Conservation (phyloP, 2,329 filamentous ascomycete species). For the Fusarium sp. region DNA sequence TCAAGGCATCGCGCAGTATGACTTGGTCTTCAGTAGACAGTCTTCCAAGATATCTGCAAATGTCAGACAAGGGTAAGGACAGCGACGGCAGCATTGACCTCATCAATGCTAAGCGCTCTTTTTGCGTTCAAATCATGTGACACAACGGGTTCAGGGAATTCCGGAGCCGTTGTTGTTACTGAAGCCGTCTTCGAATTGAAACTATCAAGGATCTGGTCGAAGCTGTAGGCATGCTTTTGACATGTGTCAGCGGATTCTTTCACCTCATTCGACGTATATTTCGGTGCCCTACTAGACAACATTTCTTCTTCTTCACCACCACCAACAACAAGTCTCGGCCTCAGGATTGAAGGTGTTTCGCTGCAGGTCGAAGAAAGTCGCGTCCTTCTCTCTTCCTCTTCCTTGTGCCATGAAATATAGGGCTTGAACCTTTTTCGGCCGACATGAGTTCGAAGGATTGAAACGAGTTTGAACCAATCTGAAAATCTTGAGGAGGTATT, state of each 20-base stretch:
- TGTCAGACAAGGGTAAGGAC: neutral
- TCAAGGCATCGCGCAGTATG: neutral
- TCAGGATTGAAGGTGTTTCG: neutral
- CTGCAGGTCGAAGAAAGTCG: neutral
- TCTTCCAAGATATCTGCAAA: neutral
- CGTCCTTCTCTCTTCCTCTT: neutral
- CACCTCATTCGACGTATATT: neutral
- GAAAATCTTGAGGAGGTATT: neutral
- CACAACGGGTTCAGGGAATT: neutral
- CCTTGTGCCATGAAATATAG: neutral
- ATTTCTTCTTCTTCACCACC: neutral
- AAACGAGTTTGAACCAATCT: neutral
- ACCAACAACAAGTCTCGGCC: neutral
- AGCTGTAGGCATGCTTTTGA: neutral
- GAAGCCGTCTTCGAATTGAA: neutral
- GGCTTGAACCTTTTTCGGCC: neutral
- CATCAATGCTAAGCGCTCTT: neutral
- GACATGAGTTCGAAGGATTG: neutral
- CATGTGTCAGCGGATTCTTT: neutral
- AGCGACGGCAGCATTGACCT: slow-evolving; percentile 1
- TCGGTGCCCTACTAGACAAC: neutral
- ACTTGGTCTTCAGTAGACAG: neutral
- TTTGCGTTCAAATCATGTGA: too few relatives aligned
- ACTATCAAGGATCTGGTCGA: neutral
- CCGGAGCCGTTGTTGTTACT: neutral